phyloP scores from a whole-genome alignment of 2,329 filamentous ascomycete genomes.

The Penicillium brasilianum region DNA sequence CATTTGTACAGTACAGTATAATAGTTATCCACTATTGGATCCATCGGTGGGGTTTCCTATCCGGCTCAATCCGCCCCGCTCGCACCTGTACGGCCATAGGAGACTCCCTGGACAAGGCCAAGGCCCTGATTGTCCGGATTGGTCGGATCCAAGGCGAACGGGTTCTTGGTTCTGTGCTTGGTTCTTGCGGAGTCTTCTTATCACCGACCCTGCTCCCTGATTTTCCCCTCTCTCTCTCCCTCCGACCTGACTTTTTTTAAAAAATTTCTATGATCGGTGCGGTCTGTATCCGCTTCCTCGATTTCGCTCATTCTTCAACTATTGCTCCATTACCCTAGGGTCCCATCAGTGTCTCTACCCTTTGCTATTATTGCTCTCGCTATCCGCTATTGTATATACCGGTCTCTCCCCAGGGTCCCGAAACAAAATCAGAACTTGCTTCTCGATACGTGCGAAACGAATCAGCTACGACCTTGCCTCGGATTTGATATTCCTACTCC shows the following conservation, averaged over 20 bases:
- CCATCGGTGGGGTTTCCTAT: slow-evolving; percentile 20
- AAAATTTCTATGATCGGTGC: not conserved
- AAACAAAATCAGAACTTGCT: not conserved
- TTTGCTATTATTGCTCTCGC: not conserved
- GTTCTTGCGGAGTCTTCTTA: slow-evolving; percentile 10
- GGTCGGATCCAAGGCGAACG: slow-evolving; percentile 11
- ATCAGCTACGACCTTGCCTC: slow-evolving; percentile 5
- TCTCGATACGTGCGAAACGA: not conserved
- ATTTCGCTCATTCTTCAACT: not conserved
- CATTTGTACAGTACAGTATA: not conserved
- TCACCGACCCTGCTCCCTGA: slow-evolving; percentile 5
- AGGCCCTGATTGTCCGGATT: slow-evolving; percentile 18
- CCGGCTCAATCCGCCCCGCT: slow-evolving; percentile 25
- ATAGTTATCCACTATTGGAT: slow-evolving; percentile 4
- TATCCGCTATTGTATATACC: slow-evolving; percentile 11
- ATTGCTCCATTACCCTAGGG: not conserved
- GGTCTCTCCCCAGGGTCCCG: not conserved
- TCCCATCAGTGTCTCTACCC: not conserved
- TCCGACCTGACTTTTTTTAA: not conserved
- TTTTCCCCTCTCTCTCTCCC: slow-evolving; percentile 3
- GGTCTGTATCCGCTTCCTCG: not conserved
- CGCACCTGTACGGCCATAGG: not conserved
- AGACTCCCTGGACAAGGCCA: not conserved
- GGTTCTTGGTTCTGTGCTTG: slow-evolving; percentile 15
- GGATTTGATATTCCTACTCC: not conserved